Base-by-base conservation (phyloP, 2,329 filamentous ascomycete genomes). In the Pseudovirgaria hyperparasitica region DNA sequence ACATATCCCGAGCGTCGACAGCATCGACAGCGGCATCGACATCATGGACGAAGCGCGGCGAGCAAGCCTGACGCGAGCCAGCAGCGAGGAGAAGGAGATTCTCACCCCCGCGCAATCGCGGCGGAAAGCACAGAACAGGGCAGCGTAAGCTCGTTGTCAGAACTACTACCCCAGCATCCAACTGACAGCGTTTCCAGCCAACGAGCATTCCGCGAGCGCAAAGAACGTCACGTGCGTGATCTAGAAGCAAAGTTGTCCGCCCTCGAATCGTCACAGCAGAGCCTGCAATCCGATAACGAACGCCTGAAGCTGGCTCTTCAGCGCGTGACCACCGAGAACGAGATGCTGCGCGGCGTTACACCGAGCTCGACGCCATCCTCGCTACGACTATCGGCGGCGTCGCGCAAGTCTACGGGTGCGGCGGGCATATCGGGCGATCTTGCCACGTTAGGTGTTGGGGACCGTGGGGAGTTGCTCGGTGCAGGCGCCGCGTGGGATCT, bases 151-250 rank as follows among this genome's bases (percentile, higher is more conserved):
- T n/a, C 14, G 13, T 23, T 22, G 21, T 13, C 18, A 22, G 9
- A 12, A 19, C 15, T 11, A 15, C 19, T 10, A 8, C 14, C 14
- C 7, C n/a, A n/a, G 9, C 20, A 4, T 29, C 23, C 22, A 20
- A 4, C 4, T 16, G 25, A 29, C 8, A 9, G n/a, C 26, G 30
- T 32, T 11, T 13, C 11, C 38, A 94, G 87, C 25, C 90, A 96
- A 66, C 78, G 87, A 42, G 87, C 90, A 17, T 96, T 96, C 54
- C 82, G 87, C 34, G 87, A 96, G 56, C 78, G 87, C 41, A 96
- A 96, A 55, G 87, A 96, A 53, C 78, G 76, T 31, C 86, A 92
- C 46, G 85, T 96, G 36, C 86, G 86, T 52, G 85, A 96, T 34
- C 75, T 96, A 14, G 86, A 96, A 56, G 71, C 74, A 31, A 90